Evolutionary conservation across 2,329 filamentous ascomycete species (phyloP), one percentile per base, ranked within the genome.

Genomic region (Pseudocercospora musae): DNA sequence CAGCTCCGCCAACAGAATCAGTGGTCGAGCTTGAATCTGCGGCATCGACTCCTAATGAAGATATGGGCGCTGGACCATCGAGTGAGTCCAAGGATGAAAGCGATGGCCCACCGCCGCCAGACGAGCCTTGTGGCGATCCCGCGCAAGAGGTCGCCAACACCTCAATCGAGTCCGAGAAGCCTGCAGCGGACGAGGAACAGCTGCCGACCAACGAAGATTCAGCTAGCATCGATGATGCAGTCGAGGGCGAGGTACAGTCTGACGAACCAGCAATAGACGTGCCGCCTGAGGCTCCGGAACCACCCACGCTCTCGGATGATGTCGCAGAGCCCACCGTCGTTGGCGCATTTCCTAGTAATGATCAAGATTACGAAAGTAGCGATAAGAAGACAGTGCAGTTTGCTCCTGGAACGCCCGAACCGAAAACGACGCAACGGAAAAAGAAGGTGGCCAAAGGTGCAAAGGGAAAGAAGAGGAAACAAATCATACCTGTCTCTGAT

Each of bases 351-450:
- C 55, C 33, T 21, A 48, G 15, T 23, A n/a, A 58, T 25, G 58
- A 60, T 46, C 52, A 56, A 1, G 66, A 65, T 8, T n/a, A 55
- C n/a, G 65, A 65, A 11, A 65, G 66, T 23, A 54, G 59, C 31
- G 64, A 62, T n/a, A 67, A 70, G 40, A 72, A 71, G 50, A 68
- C 67, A 27, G 71, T 72, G 1, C 66, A 64, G 59, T 72, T 71
- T 33, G 69, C 71, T 15, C 68, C 70, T 25, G 70, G 67, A 8
- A 73, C 70, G 6, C 66, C 69, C 3, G 70, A 73, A 18, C 69
- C 67, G 1, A 69, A 67, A 29, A 59, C 66, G 5, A 71, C 69
- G 3, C 48, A 60, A 10, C 61, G 70, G 2, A 70, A 69, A 58
- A 72, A 73, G 62, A 71, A 71, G 57, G 59, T 44, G 44, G 50